phyloP scores from a whole-genome alignment of 129 eudicot genomes.

The Solidago caesia region DNA sequence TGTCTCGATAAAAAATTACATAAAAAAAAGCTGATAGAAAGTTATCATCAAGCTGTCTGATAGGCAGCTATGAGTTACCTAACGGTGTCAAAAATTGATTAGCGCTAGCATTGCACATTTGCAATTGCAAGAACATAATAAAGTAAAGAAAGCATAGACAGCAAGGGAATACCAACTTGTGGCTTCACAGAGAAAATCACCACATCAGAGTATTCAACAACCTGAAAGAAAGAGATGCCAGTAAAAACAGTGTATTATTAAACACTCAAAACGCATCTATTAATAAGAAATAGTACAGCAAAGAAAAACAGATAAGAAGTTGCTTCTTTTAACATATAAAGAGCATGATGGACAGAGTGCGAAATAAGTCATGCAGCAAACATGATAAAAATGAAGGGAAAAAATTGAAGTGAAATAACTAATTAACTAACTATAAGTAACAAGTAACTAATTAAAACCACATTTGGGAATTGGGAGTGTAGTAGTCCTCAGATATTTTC shows the following conservation, averaged over 20 bases:
- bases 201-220: conserved; percentile 79
- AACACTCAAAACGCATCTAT: background rate
- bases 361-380: background rate
- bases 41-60: background rate
- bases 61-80: background rate
- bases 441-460: background rate
- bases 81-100: background rate
- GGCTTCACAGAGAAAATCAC: conserved; percentile 82
- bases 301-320: background rate
- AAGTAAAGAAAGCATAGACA: conserved; percentile 7
- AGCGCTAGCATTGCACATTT: background rate
- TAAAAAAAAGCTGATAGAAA: background rate
- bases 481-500: background rate
- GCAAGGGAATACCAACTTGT: conserved; percentile 60
- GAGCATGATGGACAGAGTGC: background rate
- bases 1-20: background rate
- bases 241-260: conserved; percentile 11
- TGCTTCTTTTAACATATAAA: background rate
- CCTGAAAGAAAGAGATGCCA: conserved; percentile 43
- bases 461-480: background rate
- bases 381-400: background rate
- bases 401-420: background rate
- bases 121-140: background rate
- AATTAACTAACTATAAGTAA: background rate
- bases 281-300: background rate